A percentile compares a stretch with the other conserved stretches of the same genome.
Conservation (phyloP, 73 alveolate genomes). For the Tetrahymena elliotti region DNA sequence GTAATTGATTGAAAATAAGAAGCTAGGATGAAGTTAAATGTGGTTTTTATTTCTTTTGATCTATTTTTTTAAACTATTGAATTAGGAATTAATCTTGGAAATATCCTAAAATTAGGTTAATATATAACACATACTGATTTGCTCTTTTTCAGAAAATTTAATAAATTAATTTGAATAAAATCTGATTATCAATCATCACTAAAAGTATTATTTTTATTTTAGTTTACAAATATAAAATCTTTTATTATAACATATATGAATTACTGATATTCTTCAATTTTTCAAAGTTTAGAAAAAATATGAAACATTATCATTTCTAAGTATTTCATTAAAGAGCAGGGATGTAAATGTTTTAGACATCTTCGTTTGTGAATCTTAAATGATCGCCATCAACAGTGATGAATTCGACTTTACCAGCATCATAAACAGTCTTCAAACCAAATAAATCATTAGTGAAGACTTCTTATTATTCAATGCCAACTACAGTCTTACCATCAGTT, state of each 20-base stretch:
- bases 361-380: constrained; percentile 31
- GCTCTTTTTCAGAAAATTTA: too few relatives aligned
- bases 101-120: too few relatives aligned
- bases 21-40: too few relatives aligned
- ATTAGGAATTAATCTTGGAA: too few relatives aligned
- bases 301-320: too few relatives aligned
- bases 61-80: too few relatives aligned
- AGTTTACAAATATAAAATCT: background rate
- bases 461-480: constrained; percentile 52
- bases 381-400: constrained; percentile 56
- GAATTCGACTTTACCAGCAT: constrained; percentile 45
- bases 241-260: background rate
- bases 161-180: too few relatives aligned
- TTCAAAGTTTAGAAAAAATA: too few relatives aligned
- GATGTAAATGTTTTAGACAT: constrained; percentile 1
- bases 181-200: background rate
- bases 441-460: constrained; percentile 61
- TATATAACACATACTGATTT: too few relatives aligned
- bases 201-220: background rate
- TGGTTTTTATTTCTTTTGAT: too few relatives aligned
- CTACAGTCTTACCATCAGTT: constrained; percentile 42
- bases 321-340: constrained; percentile 31
- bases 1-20: too few relatives aligned
- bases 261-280: background rate
- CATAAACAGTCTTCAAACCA: constrained; percentile 70